phyloP scores from a whole-genome alignment of 176 grass and related monocot species.

The Aegilops umbellulata region DNA sequence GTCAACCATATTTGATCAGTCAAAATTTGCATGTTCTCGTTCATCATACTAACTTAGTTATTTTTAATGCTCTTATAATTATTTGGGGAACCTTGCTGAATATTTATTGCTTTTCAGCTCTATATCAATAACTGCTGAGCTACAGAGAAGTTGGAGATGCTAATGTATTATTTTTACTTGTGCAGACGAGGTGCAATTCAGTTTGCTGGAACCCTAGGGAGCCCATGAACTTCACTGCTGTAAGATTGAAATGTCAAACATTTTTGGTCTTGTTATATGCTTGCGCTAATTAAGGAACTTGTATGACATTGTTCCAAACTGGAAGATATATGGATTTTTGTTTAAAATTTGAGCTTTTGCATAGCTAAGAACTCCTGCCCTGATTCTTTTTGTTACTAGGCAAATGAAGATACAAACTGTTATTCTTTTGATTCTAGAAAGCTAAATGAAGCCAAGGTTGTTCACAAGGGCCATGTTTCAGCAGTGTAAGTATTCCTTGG shows the following conservation, averaged over 20 bases:
- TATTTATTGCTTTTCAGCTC: constrained; percentile 9
- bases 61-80: not conserved
- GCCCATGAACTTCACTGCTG: constrained; percentile 96
- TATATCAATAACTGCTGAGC: not conserved
- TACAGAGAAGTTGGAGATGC: not conserved
- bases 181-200: constrained; percentile 90
- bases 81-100: not conserved
- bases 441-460: constrained; percentile 86
- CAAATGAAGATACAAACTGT: constrained; percentile 98
- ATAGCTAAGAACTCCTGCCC: constrained; percentile 18
- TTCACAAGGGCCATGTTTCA: constrained; percentile 98
- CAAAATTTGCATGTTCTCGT: not conserved
- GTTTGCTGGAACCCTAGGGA: constrained; percentile 97
- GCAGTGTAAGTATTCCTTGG: constrained; percentile 75
- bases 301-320: constrained; percentile 4
- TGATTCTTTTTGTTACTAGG: constrained; percentile 51
- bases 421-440: constrained; percentile 92
- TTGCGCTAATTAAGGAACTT: not conserved
- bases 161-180: constrained; percentile 42
- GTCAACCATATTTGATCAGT: not conserved
- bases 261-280: not conserved
- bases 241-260: constrained; percentile 41
- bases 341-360: not conserved
- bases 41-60: not conserved
- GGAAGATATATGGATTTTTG: not conserved